Conservation (phyloP, 2,329 filamentous ascomycete species). For the Fusarium solani-melongenae region DNA sequence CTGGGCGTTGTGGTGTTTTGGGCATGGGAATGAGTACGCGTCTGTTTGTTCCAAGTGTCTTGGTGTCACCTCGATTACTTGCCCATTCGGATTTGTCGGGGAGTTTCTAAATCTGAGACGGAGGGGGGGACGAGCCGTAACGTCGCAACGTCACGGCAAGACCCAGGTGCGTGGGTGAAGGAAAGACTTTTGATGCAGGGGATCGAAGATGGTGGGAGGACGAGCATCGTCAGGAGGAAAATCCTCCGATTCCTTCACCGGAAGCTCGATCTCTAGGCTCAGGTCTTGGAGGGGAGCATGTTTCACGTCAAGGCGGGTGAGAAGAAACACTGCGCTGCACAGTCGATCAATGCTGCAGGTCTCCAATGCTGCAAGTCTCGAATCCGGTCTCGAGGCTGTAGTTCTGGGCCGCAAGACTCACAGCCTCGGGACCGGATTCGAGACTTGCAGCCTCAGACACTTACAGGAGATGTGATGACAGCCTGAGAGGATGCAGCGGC, state of each 20-base stretch:
- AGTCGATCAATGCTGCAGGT: neutral
- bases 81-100: neutral
- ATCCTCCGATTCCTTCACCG: constrained; percentile 23
- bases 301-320: constrained; percentile 29
- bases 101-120: constrained; percentile 14
- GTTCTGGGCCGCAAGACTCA: no score
- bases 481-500: neutral
- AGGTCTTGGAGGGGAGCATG: constrained; percentile 20
- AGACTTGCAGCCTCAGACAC: neutral
- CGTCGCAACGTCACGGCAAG: constrained; percentile 20
- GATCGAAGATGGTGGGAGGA: constrained; percentile 25
- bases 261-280: constrained; percentile 31
- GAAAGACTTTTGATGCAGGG: neutral
- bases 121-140: constrained; percentile 27
- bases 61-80: neutral
- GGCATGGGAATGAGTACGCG: constrained; percentile 7
- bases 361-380: neutral
- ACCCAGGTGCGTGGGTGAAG: constrained; percentile 16
- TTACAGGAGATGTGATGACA: neutral
- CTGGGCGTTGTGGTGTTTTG: constrained; percentile 26
- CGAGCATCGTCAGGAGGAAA: constrained; percentile 7
- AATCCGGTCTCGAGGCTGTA: neutral
- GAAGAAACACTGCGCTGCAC: neutral
- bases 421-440: neutral
- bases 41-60: constrained; percentile 4